These are phyloP conservation scores for Epichloe typhina DNA, from an alignment of 2,329 filamentous ascomycete species.

Conservation along the genomic window DNA sequence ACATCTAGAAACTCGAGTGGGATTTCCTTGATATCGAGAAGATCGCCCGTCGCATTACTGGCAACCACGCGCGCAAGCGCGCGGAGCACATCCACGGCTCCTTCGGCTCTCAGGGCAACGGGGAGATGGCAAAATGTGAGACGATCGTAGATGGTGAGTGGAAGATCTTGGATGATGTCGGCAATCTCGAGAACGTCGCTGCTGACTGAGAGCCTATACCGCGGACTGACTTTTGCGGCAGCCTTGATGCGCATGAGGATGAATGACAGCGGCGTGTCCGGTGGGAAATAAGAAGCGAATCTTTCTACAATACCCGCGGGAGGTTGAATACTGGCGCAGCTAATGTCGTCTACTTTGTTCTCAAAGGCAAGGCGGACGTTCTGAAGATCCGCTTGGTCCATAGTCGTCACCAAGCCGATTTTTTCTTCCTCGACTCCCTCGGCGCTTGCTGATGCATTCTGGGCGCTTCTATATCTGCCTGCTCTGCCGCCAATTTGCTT, in stretches of 20 bases:
- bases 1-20: conserved; percentile 64
- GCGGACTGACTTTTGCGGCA: conserved; percentile 46
- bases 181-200: conserved; percentile 51
- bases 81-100: conserved; percentile 37
- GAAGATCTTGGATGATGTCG: conserved; percentile 59
- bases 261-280: conserved; percentile 68
- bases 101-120: conserved; percentile 37
- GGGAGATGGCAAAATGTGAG: conserved; percentile 66
- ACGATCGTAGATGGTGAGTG: conserved; percentile 59
- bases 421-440: conserved; percentile 20
- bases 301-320: conserved; percentile 57
- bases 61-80: conserved; percentile 60
- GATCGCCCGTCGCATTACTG: conserved; percentile 47
- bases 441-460: conserved; percentile 7
- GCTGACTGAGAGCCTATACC: conserved; percentile 53
- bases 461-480: conserved; percentile 66
- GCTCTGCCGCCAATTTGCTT: conserved; percentile 94
- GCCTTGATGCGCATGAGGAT: conserved; percentile 65
- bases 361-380: conserved; percentile 50
- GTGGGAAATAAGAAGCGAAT: conserved; percentile 72
- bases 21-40: conserved; percentile 59
- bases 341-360: conserved; percentile 50
- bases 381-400: conserved; percentile 56
- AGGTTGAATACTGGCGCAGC: conserved; percentile 60
- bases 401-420: conserved; percentile 64